Percentiles rank a stretch among this genome's conserved stretches.
Evolutionary conservation across 1,139 yeast species (phyloP).

Genomic region (Pneumocystis oryctolagi): DNA sequence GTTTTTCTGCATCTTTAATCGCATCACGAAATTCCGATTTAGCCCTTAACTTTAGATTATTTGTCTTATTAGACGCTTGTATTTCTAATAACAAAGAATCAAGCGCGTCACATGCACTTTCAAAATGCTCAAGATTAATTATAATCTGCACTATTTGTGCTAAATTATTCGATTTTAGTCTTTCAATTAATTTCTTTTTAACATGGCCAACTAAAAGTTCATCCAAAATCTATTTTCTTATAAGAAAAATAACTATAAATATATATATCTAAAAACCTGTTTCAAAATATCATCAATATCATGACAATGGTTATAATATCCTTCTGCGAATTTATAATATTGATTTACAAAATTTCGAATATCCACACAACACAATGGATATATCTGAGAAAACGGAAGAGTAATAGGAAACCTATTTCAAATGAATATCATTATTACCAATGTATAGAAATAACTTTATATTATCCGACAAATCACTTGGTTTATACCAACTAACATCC

Average conservation of each 20-base stretch:
- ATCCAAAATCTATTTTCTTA: slow-evolving; percentile 41
- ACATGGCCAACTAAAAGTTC: slow-evolving; percentile 54
- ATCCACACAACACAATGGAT: slow-evolving; percentile 71
- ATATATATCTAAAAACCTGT: not conserved
- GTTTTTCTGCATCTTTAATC: slow-evolving; percentile 62
- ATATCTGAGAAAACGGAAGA: slow-evolving; percentile 78
- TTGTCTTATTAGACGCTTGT: slow-evolving; percentile 40
- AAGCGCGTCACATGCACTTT: slow-evolving; percentile 37
- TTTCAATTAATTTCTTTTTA: slow-evolving; percentile 47
- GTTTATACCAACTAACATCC: slow-evolving; percentile 55
- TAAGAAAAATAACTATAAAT: slow-evolving; percentile 21
- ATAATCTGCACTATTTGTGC: slow-evolving; percentile 84
- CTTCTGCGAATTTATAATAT: slow-evolving; percentile 47
- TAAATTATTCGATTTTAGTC: slow-evolving; percentile 56
- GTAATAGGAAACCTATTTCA: slow-evolving; percentile 42
- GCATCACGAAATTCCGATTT: slow-evolving; percentile 42
- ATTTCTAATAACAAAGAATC: slow-evolving; percentile 26
- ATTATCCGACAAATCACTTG: slow-evolving; percentile 32
- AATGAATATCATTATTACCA: slow-evolving; percentile 15
- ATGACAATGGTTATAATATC: slow-evolving; percentile 41
- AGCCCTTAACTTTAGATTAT: slow-evolving; percentile 34
- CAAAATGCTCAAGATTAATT: slow-evolving; percentile 75
- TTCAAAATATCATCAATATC: slow-evolving; percentile 22
- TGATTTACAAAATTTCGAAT: slow-evolving; percentile 50
- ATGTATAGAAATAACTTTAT: slow-evolving; percentile 18